Base-by-base conservation (phyloP, 306 rosid genomes). In the Acacia confusa region DNA sequence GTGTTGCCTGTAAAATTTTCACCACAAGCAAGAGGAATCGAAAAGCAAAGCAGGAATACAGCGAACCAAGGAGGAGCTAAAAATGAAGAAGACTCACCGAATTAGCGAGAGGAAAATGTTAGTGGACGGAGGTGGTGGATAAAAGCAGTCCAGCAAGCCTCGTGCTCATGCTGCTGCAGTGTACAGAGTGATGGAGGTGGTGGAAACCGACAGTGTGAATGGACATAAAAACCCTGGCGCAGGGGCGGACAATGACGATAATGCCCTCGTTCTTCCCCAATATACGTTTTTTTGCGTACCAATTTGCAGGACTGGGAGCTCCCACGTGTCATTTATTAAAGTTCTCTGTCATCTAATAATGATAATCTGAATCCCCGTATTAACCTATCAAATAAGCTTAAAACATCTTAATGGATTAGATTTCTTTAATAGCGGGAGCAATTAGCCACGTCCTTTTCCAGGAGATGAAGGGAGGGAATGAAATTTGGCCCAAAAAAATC, bases 121-220 rank as follows among this genome's bases (percentile, higher is more conserved):
- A 7, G 15, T 19, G 47, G 27, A 48, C 14, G 38, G 6, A 25
- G 34, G 36, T 22, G 3, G 32, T 3, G 13, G 8, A 63, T 19
- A 28, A 30, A 61, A 19, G 45, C n/a, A 17, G 6, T 16, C 10
- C 14, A 77, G 30, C 53, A 25, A 61, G 8, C 17, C 65, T 67
- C 81, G 70, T 25, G 68, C 72, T 67, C 87, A 79, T 36, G 68
- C 72, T 44, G 44, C 75, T 27, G n/a, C 36, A 36, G 22, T 17
- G 63, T 13, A 25, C 36, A 47, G 19, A 40, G 68, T 9, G 28
- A 38, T 0, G 50, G 64, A 48, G 57, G 41, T 24, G 79, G 55
- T 15, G 79, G 60, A 19, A 40, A 79, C 79, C 66, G 79, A 83
- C 70, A 19, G 64, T 41, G 70, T 72, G 85, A 78, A 80, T 83